Conservation (phyloP, 768 basidiomycete species). For the Calocybe gangraenosa region DNA sequence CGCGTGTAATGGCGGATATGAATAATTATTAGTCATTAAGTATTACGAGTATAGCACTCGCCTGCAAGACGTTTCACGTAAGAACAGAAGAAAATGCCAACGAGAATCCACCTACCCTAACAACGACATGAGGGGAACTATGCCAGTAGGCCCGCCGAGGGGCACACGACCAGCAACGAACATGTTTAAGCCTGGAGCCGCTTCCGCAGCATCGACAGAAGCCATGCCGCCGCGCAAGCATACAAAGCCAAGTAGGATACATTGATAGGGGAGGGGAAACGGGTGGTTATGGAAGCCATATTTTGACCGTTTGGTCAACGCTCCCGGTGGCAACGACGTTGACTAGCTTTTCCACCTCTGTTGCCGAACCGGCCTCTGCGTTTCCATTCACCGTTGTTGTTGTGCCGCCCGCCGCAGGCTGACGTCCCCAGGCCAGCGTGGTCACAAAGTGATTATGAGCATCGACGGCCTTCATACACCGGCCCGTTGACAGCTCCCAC, state of each 20-base stretch:
- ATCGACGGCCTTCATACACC: conserved; percentile 83
- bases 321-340: conserved; percentile 70
- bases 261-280: conserved; percentile 1
- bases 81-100: not conserved
- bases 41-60: conserved; percentile 8
- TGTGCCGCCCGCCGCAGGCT: conserved; percentile 36
- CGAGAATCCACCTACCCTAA: conserved; percentile 12
- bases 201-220: not conserved
- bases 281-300: conserved; percentile 50
- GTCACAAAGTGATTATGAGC: conserved; percentile 85
- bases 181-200: conserved; percentile 2
- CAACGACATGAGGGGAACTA: conserved; percentile 9
- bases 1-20: conserved; percentile 11
- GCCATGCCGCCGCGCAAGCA: not conserved
- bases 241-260: conserved; percentile 2
- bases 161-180: conserved; percentile 7
- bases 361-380: conserved; percentile 18
- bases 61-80: not conserved
- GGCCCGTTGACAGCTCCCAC: conserved; percentile 84
- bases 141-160: conserved; percentile 7
- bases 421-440: conserved; percentile 77
- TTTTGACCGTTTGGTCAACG: conserved; percentile 63
- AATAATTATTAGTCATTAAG: conserved; percentile 14
- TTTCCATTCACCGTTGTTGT: conserved; percentile 28
- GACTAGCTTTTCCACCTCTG: conserved; percentile 54